Evolutionary conservation across 345 rosid species (phyloP).

Genomic region (Heritiera fomes): DNA sequence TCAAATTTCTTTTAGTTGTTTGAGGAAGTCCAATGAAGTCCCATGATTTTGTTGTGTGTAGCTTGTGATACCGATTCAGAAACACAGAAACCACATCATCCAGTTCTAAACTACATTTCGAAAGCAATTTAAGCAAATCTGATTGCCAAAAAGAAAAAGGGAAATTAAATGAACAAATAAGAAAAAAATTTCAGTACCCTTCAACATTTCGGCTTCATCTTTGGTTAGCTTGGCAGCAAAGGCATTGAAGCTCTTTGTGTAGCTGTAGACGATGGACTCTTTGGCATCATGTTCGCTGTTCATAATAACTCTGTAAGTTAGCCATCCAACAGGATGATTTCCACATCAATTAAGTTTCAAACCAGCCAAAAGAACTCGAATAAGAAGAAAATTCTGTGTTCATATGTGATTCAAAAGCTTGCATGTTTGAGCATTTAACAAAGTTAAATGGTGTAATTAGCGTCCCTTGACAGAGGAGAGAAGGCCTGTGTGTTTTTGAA

Average conservation of each 20-base stretch:
- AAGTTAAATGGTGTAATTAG: conserved; percentile 17
- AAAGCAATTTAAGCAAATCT: not conserved
- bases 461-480: conserved; percentile 52
- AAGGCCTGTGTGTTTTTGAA: conserved; percentile 38
- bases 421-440: not conserved
- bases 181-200: conserved; percentile 32
- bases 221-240: conserved; percentile 82
- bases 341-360: not conserved
- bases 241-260: conserved; percentile 83
- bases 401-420: not conserved
- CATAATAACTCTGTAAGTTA: not conserved
- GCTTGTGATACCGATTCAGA: conserved; percentile 60
- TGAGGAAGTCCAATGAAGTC: conserved; percentile 78
- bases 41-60: conserved; percentile 87
- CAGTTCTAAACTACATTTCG: conserved; percentile 14
- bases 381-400: too few relatives aligned
- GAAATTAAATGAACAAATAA: not conserved
- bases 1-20: conserved; percentile 59
- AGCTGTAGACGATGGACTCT: conserved; percentile 70
- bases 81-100: conserved; percentile 59
- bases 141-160: too few relatives aligned
- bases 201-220: conserved; percentile 58
- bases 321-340: too few relatives aligned
- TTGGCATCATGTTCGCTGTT: conserved; percentile 57
- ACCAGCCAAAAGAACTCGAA: too few relatives aligned